Evolutionary conservation across 106 monocot species (phyloP), one percentile per base, ranked within the genome.

Genomic region (Allium fistulosum): DNA sequence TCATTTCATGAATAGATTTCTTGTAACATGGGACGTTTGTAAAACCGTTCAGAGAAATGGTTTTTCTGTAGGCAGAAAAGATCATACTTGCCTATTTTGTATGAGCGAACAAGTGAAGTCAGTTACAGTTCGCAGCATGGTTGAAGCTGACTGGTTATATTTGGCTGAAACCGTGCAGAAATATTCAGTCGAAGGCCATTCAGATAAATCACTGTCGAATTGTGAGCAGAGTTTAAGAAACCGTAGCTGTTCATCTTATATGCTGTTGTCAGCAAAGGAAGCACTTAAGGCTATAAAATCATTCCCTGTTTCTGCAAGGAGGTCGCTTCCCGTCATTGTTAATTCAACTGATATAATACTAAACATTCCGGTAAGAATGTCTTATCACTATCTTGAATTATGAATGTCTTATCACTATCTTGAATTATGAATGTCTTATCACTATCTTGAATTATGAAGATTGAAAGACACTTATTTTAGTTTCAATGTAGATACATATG

Each of bases 101-200:
- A 57, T 52, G 51, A 28, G 18, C 56, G 62, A n/a, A 48, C 59
- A 66, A 48, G 72, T 75, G 28, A 62, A 2, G 11, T 47, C 61
- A 61, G 55, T 77, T 67, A 45, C 17, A 46, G 46, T 93, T 45
- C 89, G 99, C 16, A 71, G 72, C 49, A 91, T 96, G 91, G 86
- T 88, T 26, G 92, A 99, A 83, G 75, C 82, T 72, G 99, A 99
- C 74, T 99, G 99, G 92, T 72, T 99, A 53, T 90, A 81, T 85
- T 87, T 99, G 51, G 75, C 79, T 6, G 53, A 77, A 72, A 58
- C 89, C 66, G 37, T 37, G 37, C 37, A 37, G 37, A 37, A 37
- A 37, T 37, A 37, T 37, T 37, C 37, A 37, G 75, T 68, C 5
- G 76, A 83, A 49, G 69, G 51, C 9, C 46, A 69, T 48, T 15